phyloP scores from a whole-genome alignment of 2,329 filamentous ascomycete genomes.

The Apiospora marii region DNA sequence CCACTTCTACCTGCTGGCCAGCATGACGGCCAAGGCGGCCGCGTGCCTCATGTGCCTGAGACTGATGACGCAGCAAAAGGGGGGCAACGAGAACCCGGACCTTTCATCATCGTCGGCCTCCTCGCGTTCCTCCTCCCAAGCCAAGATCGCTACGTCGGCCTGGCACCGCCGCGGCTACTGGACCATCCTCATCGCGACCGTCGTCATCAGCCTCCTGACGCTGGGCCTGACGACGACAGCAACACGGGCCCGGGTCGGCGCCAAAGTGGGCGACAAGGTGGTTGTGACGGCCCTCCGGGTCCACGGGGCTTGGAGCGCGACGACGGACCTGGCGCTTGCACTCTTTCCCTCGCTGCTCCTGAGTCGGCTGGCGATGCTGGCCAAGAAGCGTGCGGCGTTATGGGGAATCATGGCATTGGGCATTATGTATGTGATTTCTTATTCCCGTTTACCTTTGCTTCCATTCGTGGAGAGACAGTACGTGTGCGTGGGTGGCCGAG shows the following conservation, averaged over 20 bases:
- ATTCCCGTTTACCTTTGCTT: too few species aligned
- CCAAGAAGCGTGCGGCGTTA: not conserved
- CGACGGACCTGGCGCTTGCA: conserved; percentile 13
- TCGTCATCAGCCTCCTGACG: not conserved
- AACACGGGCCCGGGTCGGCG: not conserved
- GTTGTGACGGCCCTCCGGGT: not conserved
- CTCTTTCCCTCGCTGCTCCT: conserved; percentile 6
- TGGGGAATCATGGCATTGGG: conserved; percentile 8
- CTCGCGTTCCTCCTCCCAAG: not conserved
- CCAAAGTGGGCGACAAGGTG: not conserved
- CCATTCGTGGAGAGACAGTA: too few species aligned
- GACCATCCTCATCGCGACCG: not conserved
- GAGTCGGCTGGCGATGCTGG: not conserved
- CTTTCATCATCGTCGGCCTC: not conserved
- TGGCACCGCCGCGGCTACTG: not conserved
- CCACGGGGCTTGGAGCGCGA: not conserved
- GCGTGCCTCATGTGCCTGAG: not conserved
- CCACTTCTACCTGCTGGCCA: not conserved
- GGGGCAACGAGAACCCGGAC: not conserved
- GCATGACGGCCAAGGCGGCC: conserved; percentile 1
- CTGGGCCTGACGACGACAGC: not conserved
- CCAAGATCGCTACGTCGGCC: not conserved
- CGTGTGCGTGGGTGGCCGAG: too few species aligned
- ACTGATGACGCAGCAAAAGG: not conserved
- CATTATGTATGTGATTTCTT: too few species aligned